Conservation (phyloP, 345 rosid genomes). For the Orychophragmus violaceus region DNA sequence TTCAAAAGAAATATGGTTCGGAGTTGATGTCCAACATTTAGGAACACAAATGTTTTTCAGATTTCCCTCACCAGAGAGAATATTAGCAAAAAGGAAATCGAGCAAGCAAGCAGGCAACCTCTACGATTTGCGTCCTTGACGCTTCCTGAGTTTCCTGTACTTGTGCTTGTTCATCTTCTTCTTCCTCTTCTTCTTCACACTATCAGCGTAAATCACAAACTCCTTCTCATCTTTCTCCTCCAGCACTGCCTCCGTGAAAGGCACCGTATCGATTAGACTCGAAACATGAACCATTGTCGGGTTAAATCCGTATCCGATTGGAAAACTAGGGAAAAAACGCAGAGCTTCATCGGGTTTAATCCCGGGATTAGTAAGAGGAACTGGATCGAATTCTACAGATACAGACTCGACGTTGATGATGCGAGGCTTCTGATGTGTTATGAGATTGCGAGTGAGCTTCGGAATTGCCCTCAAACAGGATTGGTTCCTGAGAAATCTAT, state of each 20-base stretch:
- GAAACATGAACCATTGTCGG: slow-evolving; percentile 6
- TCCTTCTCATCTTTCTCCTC: slow-evolving; percentile 16
- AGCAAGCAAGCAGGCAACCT: not conserved
- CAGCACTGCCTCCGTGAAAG: not conserved
- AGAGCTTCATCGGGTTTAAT: not conserved
- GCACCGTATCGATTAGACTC: not conserved
- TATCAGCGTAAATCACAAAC: slow-evolving; percentile 51
- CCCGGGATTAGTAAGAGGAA: slow-evolving; percentile 6
- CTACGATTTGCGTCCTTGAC: slow-evolving; percentile 48
- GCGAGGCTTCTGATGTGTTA: slow-evolving; percentile 9
- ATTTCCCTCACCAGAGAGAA: too few species aligned
- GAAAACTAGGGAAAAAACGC: slow-evolving; percentile 37
- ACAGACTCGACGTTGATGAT: not conserved
- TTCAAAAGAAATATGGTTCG: not conserved
- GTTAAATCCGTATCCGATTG: slow-evolving; percentile 32
- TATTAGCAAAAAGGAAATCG: not conserved
- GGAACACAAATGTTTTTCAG: too few species aligned
- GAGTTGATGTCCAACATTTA: too few species aligned
- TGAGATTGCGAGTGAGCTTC: not conserved
- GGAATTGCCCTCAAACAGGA: slow-evolving; percentile 15
- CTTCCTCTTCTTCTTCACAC: slow-evolving; percentile 97
- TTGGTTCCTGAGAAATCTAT: slow-evolving; percentile 24
- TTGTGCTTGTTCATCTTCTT: slow-evolving; percentile 97
- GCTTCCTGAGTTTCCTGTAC: slow-evolving; percentile 76
- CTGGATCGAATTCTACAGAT: slow-evolving; percentile 6